Percentiles rank a stretch among this genome's conserved stretches.
Evolutionary conservation across 768 basidiomycete species (phyloP).

Genomic region (Termitomyces sp.): DNA sequence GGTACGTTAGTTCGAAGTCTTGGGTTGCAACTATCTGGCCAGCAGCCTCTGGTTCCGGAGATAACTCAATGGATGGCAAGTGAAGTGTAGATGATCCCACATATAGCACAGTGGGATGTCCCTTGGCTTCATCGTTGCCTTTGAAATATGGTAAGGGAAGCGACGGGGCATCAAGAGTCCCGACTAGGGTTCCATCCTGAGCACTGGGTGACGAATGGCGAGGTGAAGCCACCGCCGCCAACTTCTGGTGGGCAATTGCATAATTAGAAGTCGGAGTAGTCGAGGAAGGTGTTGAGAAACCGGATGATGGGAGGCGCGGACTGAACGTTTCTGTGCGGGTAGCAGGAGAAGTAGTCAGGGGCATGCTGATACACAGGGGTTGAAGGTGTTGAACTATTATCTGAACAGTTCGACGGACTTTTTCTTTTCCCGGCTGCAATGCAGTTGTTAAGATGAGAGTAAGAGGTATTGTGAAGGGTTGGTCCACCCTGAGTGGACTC

Average conservation of each 20-base stretch:
- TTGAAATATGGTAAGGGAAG: constrained; percentile 49
- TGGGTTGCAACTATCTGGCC: constrained; percentile 38
- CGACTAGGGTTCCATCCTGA: constrained; percentile 12
- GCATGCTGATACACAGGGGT: constrained; percentile 27
- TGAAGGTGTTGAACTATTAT: constrained; percentile 69
- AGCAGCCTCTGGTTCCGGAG: constrained; percentile 11
- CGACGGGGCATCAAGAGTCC: constrained; percentile 9
- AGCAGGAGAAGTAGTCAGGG: constrained; percentile 16
- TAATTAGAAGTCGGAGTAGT: constrained; percentile 46
- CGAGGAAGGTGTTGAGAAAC: constrained; percentile 51
- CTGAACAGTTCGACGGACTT: constrained; percentile 36
- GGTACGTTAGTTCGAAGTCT: constrained; percentile 62
- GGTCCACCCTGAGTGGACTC: constrained; percentile 42
- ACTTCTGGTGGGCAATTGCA: constrained; percentile 47
- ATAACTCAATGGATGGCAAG: constrained; percentile 40
- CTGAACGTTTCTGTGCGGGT: constrained; percentile 23
- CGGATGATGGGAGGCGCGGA: constrained; percentile 41
- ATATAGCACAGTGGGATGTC: constrained; percentile 34
- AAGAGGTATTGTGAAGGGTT: constrained; percentile 57
- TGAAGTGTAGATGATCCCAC: constrained; percentile 50
- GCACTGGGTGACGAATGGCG: constrained; percentile 18
- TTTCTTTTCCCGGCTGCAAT: constrained; percentile 29
- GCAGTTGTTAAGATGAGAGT: constrained; percentile 48
- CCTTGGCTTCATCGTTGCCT: constrained; percentile 30
- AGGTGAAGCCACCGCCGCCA: constrained; percentile 43